phyloP scores from a whole-genome alignment of 2,329 filamentous ascomycete genomes.

The Arthrobotrys conoides region DNA sequence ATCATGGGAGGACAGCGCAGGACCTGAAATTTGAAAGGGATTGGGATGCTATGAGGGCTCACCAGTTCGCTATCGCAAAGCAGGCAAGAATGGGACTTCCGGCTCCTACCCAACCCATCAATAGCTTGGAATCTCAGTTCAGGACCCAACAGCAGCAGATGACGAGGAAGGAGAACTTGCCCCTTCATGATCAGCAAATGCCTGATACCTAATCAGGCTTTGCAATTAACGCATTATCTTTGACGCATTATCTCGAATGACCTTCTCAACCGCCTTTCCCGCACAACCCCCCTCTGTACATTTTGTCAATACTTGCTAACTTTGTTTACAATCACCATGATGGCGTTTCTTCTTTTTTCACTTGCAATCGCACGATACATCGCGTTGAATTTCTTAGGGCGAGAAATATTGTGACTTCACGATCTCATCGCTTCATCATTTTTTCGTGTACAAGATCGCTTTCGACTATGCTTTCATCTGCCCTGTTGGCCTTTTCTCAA shows the following conservation, averaged over 20 bases:
- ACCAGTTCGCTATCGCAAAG: constrained; percentile 51
- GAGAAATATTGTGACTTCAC: constrained; percentile 24
- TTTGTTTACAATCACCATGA: constrained; percentile 36
- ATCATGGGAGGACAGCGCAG: constrained; percentile 37
- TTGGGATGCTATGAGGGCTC: constrained; percentile 48
- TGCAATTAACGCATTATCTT: neutral
- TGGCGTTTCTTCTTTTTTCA: constrained; percentile 40
- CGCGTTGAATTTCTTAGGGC: constrained; percentile 34
- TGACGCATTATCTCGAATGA: neutral
- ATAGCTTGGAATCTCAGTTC: constrained; percentile 28
- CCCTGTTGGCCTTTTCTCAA: neutral
- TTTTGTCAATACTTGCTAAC: constrained; percentile 25
- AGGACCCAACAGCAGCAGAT: constrained; percentile 8
- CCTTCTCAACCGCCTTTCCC: neutral
- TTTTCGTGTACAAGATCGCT: constrained; percentile 23
- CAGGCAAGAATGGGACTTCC: constrained; percentile 41
- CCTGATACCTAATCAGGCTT: constrained; percentile 30
- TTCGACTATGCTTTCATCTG: constrained; percentile 16
- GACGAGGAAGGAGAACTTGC: constrained; percentile 44
- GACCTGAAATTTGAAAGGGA: constrained; percentile 52
- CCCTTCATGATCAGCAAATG: constrained; percentile 55
- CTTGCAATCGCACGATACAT: constrained; percentile 37
- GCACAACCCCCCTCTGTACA: constrained; percentile 13
- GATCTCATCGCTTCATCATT: constrained; percentile 15
- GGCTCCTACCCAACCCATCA: constrained; percentile 24